These are phyloP conservation scores for Lithohypha guttulata DNA, from an alignment of 2,329 filamentous ascomycete species.

Conservation along the genomic window DNA sequence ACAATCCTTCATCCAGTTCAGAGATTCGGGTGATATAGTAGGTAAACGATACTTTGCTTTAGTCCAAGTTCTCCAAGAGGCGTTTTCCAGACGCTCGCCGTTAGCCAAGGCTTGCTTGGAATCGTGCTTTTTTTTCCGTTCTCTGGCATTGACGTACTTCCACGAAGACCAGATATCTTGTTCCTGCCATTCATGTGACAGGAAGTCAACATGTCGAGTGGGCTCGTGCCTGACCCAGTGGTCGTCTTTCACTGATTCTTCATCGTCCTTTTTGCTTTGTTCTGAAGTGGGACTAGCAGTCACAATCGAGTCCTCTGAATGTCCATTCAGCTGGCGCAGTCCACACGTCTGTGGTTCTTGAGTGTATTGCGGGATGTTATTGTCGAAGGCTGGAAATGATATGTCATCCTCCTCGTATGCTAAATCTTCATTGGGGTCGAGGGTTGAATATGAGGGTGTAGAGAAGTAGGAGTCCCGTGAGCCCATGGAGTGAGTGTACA, in stretches of 20 bases:
- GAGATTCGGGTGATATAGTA: constrained; percentile 78
- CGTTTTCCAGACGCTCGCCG: constrained; percentile 77
- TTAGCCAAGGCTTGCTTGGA: constrained; percentile 51
- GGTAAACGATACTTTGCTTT: constrained; percentile 79
- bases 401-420: constrained; percentile 27
- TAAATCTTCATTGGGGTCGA: constrained; percentile 11
- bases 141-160: constrained; percentile 78
- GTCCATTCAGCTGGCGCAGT: constrained; percentile 29
- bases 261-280: constrained; percentile 43
- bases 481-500: constrained; percentile 24
- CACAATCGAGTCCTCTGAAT: constrained; percentile 13
- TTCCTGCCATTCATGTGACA: constrained; percentile 86
- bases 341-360: constrained; percentile 2
- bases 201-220: constrained; percentile 85
- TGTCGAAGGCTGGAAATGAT: constrained; percentile 35
- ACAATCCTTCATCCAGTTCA: constrained; percentile 96
- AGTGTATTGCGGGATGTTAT: constrained; percentile 3
- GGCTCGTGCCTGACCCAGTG: constrained; percentile 62
- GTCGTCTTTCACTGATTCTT: constrained; percentile 64
- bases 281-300: constrained; percentile 44
- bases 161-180: constrained; percentile 97
- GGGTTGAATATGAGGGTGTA: constrained; percentile 28
- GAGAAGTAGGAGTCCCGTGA: constrained; percentile 28
- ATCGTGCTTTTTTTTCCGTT: constrained; percentile 41
- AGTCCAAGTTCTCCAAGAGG: constrained; percentile 93